These are phyloP conservation scores for Globisporangium ultimum DNA, from an alignment of 352 stramenopile species.

Conservation along the genomic window DNA sequence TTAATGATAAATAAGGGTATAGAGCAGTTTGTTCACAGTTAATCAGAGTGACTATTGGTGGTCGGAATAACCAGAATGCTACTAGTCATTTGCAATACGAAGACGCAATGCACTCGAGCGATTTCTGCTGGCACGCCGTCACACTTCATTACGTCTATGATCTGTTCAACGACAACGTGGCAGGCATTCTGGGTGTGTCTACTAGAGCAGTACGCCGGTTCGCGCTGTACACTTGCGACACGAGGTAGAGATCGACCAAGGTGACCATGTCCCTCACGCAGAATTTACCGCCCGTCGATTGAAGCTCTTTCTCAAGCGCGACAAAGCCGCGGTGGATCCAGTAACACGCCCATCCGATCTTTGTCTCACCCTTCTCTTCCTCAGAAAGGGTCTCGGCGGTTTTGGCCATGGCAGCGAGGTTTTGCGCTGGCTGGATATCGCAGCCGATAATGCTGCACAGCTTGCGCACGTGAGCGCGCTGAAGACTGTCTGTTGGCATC, in stretches of 20 bases:
- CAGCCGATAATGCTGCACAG: slow-evolving; percentile 89
- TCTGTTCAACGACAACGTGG: no score
- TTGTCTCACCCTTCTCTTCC: slow-evolving; percentile 42
- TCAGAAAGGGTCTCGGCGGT: slow-evolving; percentile 37
- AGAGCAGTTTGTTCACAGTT: no score
- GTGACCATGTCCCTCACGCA: slow-evolving; percentile 79
- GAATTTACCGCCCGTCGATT: slow-evolving; percentile 53
- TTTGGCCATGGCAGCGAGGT: slow-evolving; percentile 70
- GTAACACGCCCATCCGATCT: slow-evolving; percentile 58
- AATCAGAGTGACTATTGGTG: no score
- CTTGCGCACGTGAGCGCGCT: slow-evolving; percentile 80
- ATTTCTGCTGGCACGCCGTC: no score
- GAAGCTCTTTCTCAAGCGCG: slow-evolving; percentile 68
- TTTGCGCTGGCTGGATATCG: slow-evolving; percentile 91
- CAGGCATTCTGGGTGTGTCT: no score
- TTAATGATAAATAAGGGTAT: no score
- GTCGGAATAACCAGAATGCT: no score
- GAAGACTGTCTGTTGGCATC: slow-evolving; percentile 65
- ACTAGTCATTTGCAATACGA: no score
- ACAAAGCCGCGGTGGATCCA: slow-evolving; percentile 85
- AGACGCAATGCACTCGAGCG: no score
- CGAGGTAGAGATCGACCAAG: slow-evolving; percentile 87
- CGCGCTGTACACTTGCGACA: slow-evolving; percentile 94
- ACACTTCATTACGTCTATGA: no score
- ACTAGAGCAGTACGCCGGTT: no score